Evolutionary conservation across 2,329 filamentous ascomycete species (phyloP), one percentile per base, ranked within the genome.

Genomic region (Colletotrichum sp.): DNA sequence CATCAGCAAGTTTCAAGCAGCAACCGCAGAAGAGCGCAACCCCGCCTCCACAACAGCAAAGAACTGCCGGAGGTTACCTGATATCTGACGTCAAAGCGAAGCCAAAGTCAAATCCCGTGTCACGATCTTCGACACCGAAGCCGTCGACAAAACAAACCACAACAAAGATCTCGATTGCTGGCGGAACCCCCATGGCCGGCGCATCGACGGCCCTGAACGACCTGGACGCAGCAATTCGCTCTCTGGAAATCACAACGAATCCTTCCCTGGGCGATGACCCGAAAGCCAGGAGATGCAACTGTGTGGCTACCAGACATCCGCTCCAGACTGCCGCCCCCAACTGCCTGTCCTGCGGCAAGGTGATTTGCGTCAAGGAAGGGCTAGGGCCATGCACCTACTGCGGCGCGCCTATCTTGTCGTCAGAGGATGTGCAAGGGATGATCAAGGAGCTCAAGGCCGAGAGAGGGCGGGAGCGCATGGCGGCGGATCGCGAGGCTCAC

Each of bases 351-450:
- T 99, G 97, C 81, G 97, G 97, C 75, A 99, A 99, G 83, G 95
- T 99, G 15, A 93, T 99, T 71, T 99, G 97, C 83, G 92, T 98
- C 29, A 96, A 97, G 81, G 96, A 99, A 85, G 97, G 97, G 0
- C 89, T 99, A 1, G 96, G 96, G 0, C 96, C 96, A 1, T 99
- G 97, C 84, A 98, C 96, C 0, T 98, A 95, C 82, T 99, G 97
- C 86, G 92, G 93, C 1, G 89, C 90, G 0, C 92, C 95, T 1
- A 87, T 99, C 0, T 87, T 99, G 9, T 93, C 90, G 34, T 83
- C 91, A 0, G 86, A 90, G 5, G 96, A 99, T 71, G 92, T 98
- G 12, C 94, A 98, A 80, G 92, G 91, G 39, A 98, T 99, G 92
- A 94, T 99, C 65, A 90, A 91, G 30, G 93, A 96, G 80, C 89